These are phyloP conservation scores for Papiliotrema flavescens DNA, from an alignment of 1,284 basidiomycete species.

Conservation along the genomic window DNA sequence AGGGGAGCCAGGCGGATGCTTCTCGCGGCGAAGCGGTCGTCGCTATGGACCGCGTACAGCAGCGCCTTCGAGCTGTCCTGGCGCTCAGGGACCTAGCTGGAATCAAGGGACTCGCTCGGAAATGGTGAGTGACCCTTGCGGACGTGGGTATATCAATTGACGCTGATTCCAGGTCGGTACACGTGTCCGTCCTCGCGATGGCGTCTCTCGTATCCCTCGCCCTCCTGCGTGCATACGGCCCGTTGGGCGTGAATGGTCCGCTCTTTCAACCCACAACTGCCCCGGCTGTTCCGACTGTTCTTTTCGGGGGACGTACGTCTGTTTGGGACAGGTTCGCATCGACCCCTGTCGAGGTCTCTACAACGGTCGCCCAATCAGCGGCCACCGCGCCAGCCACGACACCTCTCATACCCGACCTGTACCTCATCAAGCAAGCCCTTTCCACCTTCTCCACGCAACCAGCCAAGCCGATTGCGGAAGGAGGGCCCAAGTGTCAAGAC, in stretches of 20 bases:
- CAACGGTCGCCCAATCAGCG: background rate
- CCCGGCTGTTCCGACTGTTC: background rate
- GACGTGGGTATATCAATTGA: background rate
- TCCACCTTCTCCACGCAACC: slow-evolving; percentile 18
- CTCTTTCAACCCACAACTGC: background rate
- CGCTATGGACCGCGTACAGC: background rate
- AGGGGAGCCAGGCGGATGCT: background rate
- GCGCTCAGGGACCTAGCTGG: background rate
- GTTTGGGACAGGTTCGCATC: slow-evolving; percentile 9
- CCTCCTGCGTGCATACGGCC: slow-evolving; percentile 12
- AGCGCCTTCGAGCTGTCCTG: slow-evolving; percentile 2
- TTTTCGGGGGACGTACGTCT: background rate
- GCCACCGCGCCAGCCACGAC: slow-evolving; percentile 8
- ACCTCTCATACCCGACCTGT: slow-evolving; percentile 17
- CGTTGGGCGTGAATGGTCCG: background rate
- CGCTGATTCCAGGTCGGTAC: slow-evolving; percentile 8
- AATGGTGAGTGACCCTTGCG: slow-evolving; percentile 12
- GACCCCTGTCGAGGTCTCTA: background rate
- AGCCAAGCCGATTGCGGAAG: background rate
- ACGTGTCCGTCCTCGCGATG: slow-evolving; percentile 15
- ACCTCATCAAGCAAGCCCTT: slow-evolving; percentile 25
- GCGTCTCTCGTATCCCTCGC: slow-evolving; percentile 16
- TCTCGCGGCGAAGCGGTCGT: background rate
- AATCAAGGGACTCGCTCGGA: slow-evolving; percentile 3
- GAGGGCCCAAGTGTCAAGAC: background rate